Base-by-base conservation (phyloP, 225 moss, liverwort and hornwort species). In the Physcomitrium patens region DNA sequence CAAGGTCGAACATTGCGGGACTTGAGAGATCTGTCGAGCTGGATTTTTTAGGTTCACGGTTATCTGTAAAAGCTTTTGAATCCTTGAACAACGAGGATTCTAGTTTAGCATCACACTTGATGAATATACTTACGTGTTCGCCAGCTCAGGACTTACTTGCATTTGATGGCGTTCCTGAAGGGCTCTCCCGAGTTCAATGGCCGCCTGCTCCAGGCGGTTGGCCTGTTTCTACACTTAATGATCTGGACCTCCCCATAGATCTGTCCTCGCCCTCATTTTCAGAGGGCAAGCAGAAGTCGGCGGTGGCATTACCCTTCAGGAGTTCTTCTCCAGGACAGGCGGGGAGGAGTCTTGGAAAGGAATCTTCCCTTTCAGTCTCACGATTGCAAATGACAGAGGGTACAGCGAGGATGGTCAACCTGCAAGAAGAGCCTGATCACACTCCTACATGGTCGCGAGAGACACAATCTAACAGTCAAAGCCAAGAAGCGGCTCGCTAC, bases 401-500 rank as follows among this genome's bases (percentile, higher is more conserved):
- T 15, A 5, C 45, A 72, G 3, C 49, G 0, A 60, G 86, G 62
- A 74, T 28, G 63, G 55, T 0, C 42, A 10, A 60, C 47, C 31
- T 63, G 46, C 58, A 51, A 46, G 79, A 65, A 10, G 64, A 18
- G n/a, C 44, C 61, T 5, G 48, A 59, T 43, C 74, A 53, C 75
- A 26, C 59, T 17, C 74, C 79, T n/a, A 53, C 78, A 18, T 84
- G 84, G 81, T 73, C 77, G 77, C 14, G 53, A 24, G 53, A 24
- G 24, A 1, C 24, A 24, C 24, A 24, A 47, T 11, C 42, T 3
- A 71, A 60, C 47, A 53, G 75, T 24, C 68, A 28, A 10, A 64
- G 72, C 0, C 72, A 63, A 62, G 77, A 60, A 10, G 68, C 63
- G 47, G 71, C 26, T 49, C n/a, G 24, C 24, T 24, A 24, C 24